phyloP scores from a whole-genome alignment of 352 stramenopile genomes.

The Phytophthora megakarya region DNA sequence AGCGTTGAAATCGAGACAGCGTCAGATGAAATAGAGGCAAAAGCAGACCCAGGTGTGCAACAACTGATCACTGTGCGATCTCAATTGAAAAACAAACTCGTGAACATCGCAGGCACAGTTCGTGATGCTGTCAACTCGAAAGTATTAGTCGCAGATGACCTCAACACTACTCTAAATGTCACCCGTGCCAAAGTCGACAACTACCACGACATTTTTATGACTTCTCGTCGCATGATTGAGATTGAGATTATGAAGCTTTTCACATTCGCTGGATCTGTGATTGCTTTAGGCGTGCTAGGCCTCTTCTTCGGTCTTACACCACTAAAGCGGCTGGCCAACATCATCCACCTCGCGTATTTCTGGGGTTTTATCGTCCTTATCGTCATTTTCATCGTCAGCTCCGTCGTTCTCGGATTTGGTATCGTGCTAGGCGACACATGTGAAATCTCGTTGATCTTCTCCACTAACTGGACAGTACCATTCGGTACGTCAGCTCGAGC shows the following conservation, averaged over 20 bases:
- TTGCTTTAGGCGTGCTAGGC: constrained; percentile 52
- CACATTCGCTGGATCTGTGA: constrained; percentile 42
- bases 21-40: constrained; percentile 41
- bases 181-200: constrained; percentile 36
- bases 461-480: constrained; percentile 54
- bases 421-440: constrained; percentile 63
- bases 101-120: constrained; percentile 40
- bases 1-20: constrained; percentile 36
- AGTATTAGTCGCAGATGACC: constrained; percentile 24
- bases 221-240: constrained; percentile 39
- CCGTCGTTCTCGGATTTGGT: constrained; percentile 54
- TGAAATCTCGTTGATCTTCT: constrained; percentile 51
- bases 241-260: constrained; percentile 54
- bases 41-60: constrained; percentile 39
- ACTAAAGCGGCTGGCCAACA: constrained; percentile 56
- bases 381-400: constrained; percentile 54
- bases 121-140: constrained; percentile 41
- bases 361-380: constrained; percentile 65
- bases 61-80: constrained; percentile 39
- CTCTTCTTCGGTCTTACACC: constrained; percentile 62
- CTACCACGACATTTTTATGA: constrained; percentile 38
- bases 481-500: constrained; percentile 47
- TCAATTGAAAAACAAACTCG: constrained; percentile 44
- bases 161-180: constrained; percentile 38
- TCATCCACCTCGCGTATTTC: constrained; percentile 70